These are phyloP conservation scores for Fusarium chlamydosporum DNA, from an alignment of 2,329 filamentous ascomycete genomes.

Conservation along the genomic window DNA sequence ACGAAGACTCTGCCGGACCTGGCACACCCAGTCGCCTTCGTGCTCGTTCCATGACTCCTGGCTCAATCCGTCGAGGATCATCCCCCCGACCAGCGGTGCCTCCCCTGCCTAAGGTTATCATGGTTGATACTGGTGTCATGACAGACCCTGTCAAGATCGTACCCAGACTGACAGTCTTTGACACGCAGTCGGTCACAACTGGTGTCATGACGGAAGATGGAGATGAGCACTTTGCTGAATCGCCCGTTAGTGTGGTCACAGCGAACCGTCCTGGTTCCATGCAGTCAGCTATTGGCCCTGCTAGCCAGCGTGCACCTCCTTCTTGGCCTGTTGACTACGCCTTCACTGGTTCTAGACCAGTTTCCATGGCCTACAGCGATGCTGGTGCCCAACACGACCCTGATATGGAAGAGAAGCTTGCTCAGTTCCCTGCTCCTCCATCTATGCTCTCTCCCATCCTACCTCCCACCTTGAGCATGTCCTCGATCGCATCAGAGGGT, in stretches of 20 bases:
- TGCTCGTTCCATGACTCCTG: conserved; percentile 63
- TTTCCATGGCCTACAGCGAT: conserved; percentile 69
- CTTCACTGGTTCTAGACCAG: conserved; percentile 56
- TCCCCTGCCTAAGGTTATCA: conserved; percentile 64
- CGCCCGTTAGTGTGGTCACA: conserved; percentile 50
- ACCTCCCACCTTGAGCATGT: conserved; percentile 59
- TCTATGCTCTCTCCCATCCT: conserved; percentile 56
- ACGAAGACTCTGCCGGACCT: conserved; percentile 75
- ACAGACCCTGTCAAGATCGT: conserved; percentile 68
- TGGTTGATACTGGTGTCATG: conserved; percentile 73
- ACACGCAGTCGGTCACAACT: conserved; percentile 25
- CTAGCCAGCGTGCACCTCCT: conserved; percentile 44
- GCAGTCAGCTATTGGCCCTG: conserved; percentile 58
- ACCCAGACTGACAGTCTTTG: conserved; percentile 26
- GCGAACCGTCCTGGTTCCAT: conserved; percentile 59
- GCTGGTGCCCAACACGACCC: conserved; percentile 65
- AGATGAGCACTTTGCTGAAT: conserved; percentile 41
- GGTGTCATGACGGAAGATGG: conserved; percentile 29
- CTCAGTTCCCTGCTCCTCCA: conserved; percentile 69
- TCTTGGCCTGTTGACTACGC: conserved; percentile 48
- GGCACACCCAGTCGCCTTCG: conserved; percentile 69
- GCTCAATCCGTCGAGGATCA: conserved; percentile 60
- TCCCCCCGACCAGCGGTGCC: conserved; percentile 67
- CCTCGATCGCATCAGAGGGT: conserved; percentile 60
- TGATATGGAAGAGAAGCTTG: conserved; percentile 66